Conservation (phyloP, 2,329 filamentous ascomycete genomes). For the Davidsoniella australis region DNA sequence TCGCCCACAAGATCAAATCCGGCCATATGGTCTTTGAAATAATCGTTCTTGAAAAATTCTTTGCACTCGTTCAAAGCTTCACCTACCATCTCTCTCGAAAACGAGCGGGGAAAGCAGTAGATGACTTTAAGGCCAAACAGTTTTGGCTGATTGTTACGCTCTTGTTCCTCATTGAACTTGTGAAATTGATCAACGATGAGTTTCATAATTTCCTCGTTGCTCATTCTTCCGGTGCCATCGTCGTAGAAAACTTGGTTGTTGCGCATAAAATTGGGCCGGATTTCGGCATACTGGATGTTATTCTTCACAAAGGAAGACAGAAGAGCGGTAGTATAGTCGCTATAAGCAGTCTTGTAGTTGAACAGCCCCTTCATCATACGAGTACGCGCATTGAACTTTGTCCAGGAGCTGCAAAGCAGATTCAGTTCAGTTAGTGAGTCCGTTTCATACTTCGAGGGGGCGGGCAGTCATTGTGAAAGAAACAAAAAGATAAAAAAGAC, state of each 20-base stretch:
- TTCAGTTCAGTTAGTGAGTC: constrained; percentile 12
- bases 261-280: constrained; percentile 51
- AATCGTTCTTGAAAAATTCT: constrained; percentile 37
- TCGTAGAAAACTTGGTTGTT: constrained; percentile 43
- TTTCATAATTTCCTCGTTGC: constrained; percentile 41
- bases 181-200: constrained; percentile 39
- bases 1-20: constrained; percentile 57
- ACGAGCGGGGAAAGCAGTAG: constrained; percentile 51
- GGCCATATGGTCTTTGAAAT: constrained; percentile 36
- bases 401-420: constrained; percentile 28
- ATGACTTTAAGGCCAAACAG: constrained; percentile 52
- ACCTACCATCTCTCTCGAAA: constrained; percentile 29
- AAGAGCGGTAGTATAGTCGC: constrained; percentile 39
- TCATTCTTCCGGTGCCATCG: constrained; percentile 33
- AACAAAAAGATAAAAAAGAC: background rate
- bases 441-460: background rate
- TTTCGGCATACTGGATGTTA: constrained; percentile 54
- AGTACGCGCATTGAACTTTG: constrained; percentile 50
- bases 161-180: constrained; percentile 18
- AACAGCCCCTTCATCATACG: constrained; percentile 57
- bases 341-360: constrained; percentile 47
- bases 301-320: constrained; percentile 46
- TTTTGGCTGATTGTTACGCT: constrained; percentile 22
- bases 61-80: constrained; percentile 43
- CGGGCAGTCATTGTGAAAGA: no score